phyloP scores from a whole-genome alignment of 2,329 filamentous ascomycete genomes.

The Gnomoniopsis smithogilvyi region DNA sequence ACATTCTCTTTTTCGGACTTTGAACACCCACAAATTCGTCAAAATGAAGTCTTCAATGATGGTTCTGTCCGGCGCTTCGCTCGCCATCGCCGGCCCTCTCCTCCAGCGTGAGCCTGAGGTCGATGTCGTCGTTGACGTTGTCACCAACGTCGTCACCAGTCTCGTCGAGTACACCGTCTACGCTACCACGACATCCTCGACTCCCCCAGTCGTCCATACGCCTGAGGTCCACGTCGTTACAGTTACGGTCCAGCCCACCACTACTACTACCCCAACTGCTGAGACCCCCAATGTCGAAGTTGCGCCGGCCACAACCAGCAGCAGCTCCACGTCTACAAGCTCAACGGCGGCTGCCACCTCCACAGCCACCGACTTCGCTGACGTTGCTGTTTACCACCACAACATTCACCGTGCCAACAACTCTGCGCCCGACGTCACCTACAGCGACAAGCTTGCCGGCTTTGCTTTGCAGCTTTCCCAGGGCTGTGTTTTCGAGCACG shows the following conservation, averaged over 20 bases:
- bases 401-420: constrained; percentile 86
- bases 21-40: constrained; percentile 14
- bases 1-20: constrained; percentile 2
- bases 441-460: constrained; percentile 60
- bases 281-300: constrained; percentile 19
- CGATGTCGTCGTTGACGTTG: constrained; percentile 35
- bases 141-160: constrained; percentile 26
- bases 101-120: constrained; percentile 33
- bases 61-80: constrained; percentile 40
- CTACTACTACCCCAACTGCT: neutral
- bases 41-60: constrained; percentile 50
- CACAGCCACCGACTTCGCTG: constrained; percentile 26
- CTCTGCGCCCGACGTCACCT: constrained; percentile 62
- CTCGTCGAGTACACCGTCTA: constrained; percentile 44
- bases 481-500: constrained; percentile 70
- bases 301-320: constrained; percentile 10
- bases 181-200: constrained; percentile 18
- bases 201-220: constrained; percentile 7
- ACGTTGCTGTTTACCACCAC: constrained; percentile 65
- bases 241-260: constrained; percentile 17
- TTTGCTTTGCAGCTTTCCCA: constrained; percentile 64
- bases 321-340: constrained; percentile 8
- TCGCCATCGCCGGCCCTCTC: constrained; percentile 44
- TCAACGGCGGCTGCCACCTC: constrained; percentile 15
- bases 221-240: constrained; percentile 13